These are phyloP conservation scores for Holtermannia corniformis DNA, from an alignment of 768 basidiomycete species.

Conservation along the genomic window DNA sequence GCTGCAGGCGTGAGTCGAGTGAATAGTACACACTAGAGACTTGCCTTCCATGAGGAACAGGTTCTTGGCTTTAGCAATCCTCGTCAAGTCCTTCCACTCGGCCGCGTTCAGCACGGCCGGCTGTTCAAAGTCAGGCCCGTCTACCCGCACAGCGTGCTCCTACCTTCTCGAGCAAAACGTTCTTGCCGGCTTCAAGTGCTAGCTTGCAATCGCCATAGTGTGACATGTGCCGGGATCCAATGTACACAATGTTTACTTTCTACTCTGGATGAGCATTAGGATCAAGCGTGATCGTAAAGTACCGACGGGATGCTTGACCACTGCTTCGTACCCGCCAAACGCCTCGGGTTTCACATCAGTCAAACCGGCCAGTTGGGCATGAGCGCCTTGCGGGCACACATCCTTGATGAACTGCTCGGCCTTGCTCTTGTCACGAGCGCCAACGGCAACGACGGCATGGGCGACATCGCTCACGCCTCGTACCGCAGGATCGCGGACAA, in stretches of 20 bases:
- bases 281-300: neutral
- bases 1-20: conserved; percentile 4
- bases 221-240: conserved; percentile 37
- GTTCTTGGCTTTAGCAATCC: conserved; percentile 36
- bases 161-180: conserved; percentile 39
- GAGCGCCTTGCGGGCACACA: conserved; percentile 23
- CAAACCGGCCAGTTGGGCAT: conserved; percentile 21
- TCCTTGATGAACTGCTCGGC: conserved; percentile 32
- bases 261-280: neutral
- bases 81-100: conserved; percentile 29
- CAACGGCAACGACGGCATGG: conserved; percentile 36
- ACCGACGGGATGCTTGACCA: conserved; percentile 23
- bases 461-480: conserved; percentile 27
- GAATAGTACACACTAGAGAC: neutral
- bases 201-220: conserved; percentile 36
- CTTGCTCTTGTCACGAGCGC: conserved; percentile 22
- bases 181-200: conserved; percentile 37
- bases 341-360: conserved; percentile 16
- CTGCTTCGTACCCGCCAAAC: conserved; percentile 34
- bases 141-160: neutral
- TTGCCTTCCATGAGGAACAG: conserved; percentile 41
- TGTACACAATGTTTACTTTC: conserved; percentile 40
- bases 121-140: conserved; percentile 1
- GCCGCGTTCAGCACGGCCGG: conserved; percentile 35
- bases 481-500: conserved; percentile 15